Percentiles rank a stretch among this genome's conserved stretches.
phyloP scores from a whole-genome alignment of 2,329 filamentous ascomycete genomes.

The Fusarium fujikuroi region DNA sequence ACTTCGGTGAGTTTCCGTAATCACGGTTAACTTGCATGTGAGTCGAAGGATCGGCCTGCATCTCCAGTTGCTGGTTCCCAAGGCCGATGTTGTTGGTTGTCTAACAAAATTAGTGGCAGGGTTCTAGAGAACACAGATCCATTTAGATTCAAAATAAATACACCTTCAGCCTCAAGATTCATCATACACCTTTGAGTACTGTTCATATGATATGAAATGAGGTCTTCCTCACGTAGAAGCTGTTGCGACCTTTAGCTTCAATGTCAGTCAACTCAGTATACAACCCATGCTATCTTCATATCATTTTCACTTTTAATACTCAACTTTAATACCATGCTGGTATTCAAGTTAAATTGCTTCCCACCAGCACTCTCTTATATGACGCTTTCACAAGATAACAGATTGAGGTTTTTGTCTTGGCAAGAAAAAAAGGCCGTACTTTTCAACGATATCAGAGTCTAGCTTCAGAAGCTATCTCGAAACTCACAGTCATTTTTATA shows the following conservation, averaged over 20 bases:
- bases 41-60: neutral
- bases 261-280: too few relatives aligned
- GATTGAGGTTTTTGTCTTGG: rapidly evolving
- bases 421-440: neutral
- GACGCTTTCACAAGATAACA: neutral
- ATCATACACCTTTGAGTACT: too few relatives aligned
- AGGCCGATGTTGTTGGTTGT: neutral
- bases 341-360: neutral
- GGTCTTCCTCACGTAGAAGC: rapidly evolving
- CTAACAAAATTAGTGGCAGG: rapidly evolving
- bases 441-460: rapidly evolving
- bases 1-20: neutral
- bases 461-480: rapidly evolving
- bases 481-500: rapidly evolving
- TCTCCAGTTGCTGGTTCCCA: neutral
- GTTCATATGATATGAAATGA: neutral
- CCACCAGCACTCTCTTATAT: neutral
- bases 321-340: rapidly evolving
- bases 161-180: neutral
- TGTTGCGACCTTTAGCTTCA: neutral
- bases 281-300: too few relatives aligned
- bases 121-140: rapidly evolving
- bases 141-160: neutral
- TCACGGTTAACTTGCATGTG: neutral
- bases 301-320: too few relatives aligned